Conservation (phyloP, 176 grass and related monocot species). For the Bothriochloa decipiens region DNA sequence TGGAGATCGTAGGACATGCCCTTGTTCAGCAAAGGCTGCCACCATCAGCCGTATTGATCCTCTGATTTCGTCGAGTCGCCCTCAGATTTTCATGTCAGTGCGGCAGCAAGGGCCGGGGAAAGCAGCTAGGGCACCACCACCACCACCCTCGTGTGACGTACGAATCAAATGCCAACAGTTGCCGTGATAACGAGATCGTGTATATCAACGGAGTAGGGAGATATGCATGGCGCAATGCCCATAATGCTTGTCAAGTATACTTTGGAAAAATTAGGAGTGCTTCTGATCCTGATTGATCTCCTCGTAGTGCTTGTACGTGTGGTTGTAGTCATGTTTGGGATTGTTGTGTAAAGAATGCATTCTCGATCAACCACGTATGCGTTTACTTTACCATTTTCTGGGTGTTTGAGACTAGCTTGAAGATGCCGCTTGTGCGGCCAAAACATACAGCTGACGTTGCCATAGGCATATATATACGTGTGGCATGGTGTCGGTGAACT, state of each 20-base stretch:
- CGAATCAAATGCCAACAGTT: constrained; percentile 20
- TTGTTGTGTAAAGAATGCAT: not conserved
- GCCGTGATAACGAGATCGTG: not conserved
- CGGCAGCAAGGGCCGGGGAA: not conserved
- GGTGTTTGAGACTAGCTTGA: not conserved
- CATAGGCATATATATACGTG: not conserved
- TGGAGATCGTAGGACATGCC: constrained; percentile 7
- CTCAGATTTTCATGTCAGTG: not conserved
- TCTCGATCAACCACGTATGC: not conserved
- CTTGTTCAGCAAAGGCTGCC: not conserved
- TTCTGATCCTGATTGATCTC: not conserved
- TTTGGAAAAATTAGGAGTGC: constrained; percentile 36
- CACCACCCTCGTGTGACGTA: not conserved
- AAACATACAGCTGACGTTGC: not conserved
- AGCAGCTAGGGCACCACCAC: not conserved
- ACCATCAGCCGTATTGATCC: not conserved
- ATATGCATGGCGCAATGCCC: not conserved
- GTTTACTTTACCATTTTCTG: not conserved
- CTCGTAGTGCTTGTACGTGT: constrained; percentile 31
- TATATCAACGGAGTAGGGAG: not conserved
- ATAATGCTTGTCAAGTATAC: constrained; percentile 3
- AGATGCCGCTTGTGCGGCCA: not conserved
- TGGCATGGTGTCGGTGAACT: not conserved
- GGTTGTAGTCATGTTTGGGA: not conserved
- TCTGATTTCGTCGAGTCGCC: not conserved